Percentiles rank a stretch among this genome's conserved stretches.
Evolutionary conservation across 1,139 yeast genomes (phyloP).

Genomic region (Spencermartinsiella ligniputridi): DNA sequence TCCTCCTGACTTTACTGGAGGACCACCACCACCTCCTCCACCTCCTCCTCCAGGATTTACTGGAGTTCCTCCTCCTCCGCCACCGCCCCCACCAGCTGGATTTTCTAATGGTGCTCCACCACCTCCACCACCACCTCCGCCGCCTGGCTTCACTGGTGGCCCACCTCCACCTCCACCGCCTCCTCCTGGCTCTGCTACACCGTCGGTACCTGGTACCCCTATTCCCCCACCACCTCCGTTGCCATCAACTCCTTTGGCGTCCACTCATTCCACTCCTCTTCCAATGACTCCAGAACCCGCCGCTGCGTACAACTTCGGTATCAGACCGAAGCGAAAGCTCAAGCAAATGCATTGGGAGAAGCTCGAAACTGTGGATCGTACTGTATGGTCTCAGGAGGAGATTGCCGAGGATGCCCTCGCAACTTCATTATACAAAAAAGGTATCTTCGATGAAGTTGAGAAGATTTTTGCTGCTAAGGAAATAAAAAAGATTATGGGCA

Average conservation of each 20-base stretch:
- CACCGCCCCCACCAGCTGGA: slow-evolving; percentile 35
- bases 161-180: slow-evolving; percentile 32
- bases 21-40: slow-evolving; percentile 31
- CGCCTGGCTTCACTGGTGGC: slow-evolving; percentile 20
- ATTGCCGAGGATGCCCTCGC: slow-evolving; percentile 37
- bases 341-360: slow-evolving; percentile 97
- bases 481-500: slow-evolving; percentile 38
- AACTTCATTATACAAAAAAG: slow-evolving; percentile 50
- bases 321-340: slow-evolving; percentile 58
- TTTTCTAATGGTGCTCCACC: slow-evolving; percentile 26
- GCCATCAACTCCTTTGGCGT: slow-evolving; percentile 15
- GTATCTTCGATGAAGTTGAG: slow-evolving; percentile 77
- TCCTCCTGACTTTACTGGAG: slow-evolving; percentile 20
- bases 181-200: slow-evolving; percentile 21
- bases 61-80: slow-evolving; percentile 21
- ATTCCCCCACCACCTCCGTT: slow-evolving; percentile 24
- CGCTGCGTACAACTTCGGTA: slow-evolving; percentile 21
- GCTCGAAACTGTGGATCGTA: slow-evolving; percentile 57
- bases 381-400: slow-evolving; percentile 72
- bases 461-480: slow-evolving; percentile 66
- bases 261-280: slow-evolving; percentile 17
- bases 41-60: slow-evolving; percentile 26
- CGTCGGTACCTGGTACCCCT: slow-evolving; percentile 15
- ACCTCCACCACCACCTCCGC: slow-evolving; percentile 32
- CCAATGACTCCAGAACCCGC: slow-evolving; percentile 19